Evolutionary conservation across 169 alveolate species (phyloP).

Genomic region (Eimeria sp.): DNA sequence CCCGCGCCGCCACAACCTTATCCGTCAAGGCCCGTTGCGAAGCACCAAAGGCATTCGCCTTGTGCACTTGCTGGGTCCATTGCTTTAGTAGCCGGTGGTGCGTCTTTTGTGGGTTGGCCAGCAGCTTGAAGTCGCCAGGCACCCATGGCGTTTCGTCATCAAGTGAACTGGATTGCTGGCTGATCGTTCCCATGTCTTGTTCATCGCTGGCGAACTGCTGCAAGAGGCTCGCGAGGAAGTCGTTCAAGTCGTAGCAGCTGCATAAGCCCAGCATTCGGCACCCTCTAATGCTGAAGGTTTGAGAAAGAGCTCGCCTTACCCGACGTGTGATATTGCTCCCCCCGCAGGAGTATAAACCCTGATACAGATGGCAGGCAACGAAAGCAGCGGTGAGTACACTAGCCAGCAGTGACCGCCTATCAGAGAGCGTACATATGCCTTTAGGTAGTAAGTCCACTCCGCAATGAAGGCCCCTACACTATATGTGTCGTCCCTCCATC

Average conservation of each 20-base stretch:
- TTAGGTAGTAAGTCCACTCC: neutral
- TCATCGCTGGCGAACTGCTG: conserved; percentile 80
- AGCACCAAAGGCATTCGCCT: conserved; percentile 17
- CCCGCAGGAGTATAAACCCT: conserved; percentile 85
- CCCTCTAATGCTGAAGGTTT: conserved; percentile 83
- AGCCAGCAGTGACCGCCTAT: neutral
- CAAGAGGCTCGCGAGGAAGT: conserved; percentile 85
- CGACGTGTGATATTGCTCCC: conserved; percentile 82
- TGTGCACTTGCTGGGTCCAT: neutral
- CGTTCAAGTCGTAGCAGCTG: conserved; percentile 86
- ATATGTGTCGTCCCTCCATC: neutral
- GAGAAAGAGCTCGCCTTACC: conserved; percentile 81
- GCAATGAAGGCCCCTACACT: neutral
- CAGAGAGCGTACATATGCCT: neutral
- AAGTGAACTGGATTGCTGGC: neutral
- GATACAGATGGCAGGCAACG: neutral
- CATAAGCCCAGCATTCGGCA: conserved; percentile 86
- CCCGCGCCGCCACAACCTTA: conserved; percentile 52
- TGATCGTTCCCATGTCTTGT: conserved; percentile 17
- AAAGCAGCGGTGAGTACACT: neutral
- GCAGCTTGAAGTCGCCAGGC: neutral
- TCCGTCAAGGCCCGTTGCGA: conserved; percentile 78
- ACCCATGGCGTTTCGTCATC: neutral
- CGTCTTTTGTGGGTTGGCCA: neutral
- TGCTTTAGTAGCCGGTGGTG: neutral